phyloP scores from a whole-genome alignment of 148 eudicot genomes.

The Polygonum maritimum region DNA sequence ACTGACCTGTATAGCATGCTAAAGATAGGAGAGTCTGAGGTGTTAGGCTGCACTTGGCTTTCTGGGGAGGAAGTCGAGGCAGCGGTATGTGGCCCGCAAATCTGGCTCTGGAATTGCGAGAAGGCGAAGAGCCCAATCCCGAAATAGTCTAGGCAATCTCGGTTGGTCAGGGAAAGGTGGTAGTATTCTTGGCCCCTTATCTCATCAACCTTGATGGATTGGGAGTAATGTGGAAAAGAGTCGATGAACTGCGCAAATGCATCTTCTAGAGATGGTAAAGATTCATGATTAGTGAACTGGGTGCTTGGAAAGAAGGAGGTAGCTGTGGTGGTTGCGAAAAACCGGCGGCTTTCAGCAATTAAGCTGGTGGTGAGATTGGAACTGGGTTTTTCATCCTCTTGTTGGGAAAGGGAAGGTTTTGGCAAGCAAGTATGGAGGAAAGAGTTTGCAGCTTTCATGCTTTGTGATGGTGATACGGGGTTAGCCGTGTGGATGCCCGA shows the following conservation, averaged over 20 bases:
- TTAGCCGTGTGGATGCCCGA: too few species aligned
- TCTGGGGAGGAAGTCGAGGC: conserved; percentile 39
- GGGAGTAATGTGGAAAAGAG: conserved; percentile 39
- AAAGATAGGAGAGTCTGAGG: conserved; percentile 55
- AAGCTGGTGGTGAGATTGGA: neutral
- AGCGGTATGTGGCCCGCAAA: conserved; percentile 16
- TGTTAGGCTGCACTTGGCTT: conserved; percentile 25
- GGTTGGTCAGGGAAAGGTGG: conserved; percentile 36
- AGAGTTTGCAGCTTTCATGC: conserved; percentile 7
- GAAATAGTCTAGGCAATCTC: conserved; percentile 56
- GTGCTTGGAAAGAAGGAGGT: conserved; percentile 51
- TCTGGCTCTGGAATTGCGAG: conserved; percentile 46
- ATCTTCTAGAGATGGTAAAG: conserved; percentile 43
- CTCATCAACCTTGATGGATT: conserved; percentile 46
- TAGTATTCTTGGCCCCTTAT: conserved; percentile 43
- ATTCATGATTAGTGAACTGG: conserved; percentile 58
- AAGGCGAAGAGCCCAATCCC: conserved; percentile 67
- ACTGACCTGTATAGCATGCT: conserved; percentile 51
- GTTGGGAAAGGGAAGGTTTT: neutral
- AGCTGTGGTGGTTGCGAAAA: conserved; percentile 35
- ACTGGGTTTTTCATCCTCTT: neutral
- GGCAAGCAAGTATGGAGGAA: neutral
- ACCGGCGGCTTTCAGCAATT: neutral
- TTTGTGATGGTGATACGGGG: too few species aligned
- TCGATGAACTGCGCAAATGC: conserved; percentile 24